A percentile compares a stretch with the other conserved stretches of the same genome.
Evolutionary conservation across 805 yeast genomes (phyloP).

Genomic region (Yarrowia keelungensis): DNA sequence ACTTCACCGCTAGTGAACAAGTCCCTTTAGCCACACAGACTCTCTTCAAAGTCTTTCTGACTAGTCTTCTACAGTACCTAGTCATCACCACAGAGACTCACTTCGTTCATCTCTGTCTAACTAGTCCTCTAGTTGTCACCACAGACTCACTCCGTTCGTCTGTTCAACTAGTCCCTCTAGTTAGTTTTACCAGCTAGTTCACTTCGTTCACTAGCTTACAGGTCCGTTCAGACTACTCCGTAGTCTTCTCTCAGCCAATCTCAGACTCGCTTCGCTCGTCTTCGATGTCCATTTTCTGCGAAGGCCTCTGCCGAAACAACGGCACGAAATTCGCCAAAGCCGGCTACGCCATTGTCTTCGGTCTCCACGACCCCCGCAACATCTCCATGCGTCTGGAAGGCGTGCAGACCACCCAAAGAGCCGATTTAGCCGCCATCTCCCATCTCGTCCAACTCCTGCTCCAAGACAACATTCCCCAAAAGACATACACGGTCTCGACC

Average conservation of each 20-base stretch:
- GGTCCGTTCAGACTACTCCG: too few species aligned
- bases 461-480: not conserved
- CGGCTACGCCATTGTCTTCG: conserved; percentile 21
- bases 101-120: too few species aligned
- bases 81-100: too few species aligned
- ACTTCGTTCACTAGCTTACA: too few species aligned
- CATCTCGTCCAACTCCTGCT: not conserved
- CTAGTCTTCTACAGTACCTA: too few species aligned
- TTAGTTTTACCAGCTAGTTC: not conserved
- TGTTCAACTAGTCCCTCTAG: not conserved
- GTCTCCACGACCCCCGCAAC: conserved; percentile 16
- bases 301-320: conserved; percentile 36
- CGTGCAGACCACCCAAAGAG: conserved; percentile 8
- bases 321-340: conserved; percentile 34
- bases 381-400: conserved; percentile 13
- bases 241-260: not conserved
- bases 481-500: not conserved
- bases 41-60: too few species aligned
- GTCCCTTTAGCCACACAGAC: too few species aligned
- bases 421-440: not conserved
- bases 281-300: conserved; percentile 7
- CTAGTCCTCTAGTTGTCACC: too few species aligned
- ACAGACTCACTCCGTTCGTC: too few species aligned
- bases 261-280: not conserved
- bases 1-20: too few species aligned